Percentiles rank a stretch among this genome's conserved stretches.
These are phyloP conservation scores for Lippia alba DNA, from an alignment of 305 asterid species.

Conservation along the genomic window DNA sequence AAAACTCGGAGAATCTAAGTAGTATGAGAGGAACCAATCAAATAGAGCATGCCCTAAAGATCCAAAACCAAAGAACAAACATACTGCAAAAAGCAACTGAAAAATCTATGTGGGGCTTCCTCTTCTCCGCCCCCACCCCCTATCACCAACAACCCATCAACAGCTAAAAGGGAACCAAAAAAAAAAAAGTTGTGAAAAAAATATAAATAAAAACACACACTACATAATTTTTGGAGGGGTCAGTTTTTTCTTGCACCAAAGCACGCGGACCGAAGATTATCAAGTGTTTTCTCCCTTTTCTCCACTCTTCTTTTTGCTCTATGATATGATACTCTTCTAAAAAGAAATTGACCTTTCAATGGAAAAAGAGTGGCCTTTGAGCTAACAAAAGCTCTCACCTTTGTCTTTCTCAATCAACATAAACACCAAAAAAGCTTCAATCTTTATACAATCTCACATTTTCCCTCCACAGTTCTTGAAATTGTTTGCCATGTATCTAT, in stretches of 20 bases:
- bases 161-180: conserved; percentile 46
- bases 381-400: conserved; percentile 44
- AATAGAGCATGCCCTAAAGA: conserved; percentile 69
- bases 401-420: conserved; percentile 52
- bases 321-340: conserved; percentile 28
- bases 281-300: conserved; percentile 45
- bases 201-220: conserved; percentile 26
- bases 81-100: conserved; percentile 69
- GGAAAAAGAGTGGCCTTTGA: conserved; percentile 54
- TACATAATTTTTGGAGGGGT: conserved; percentile 57
- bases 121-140: conserved; percentile 39
- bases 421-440: conserved; percentile 40
- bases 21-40: conserved; percentile 54
- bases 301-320: conserved; percentile 17
- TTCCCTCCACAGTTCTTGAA: conserved; percentile 24
- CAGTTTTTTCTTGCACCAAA: conserved; percentile 59
- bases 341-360: conserved; percentile 89
- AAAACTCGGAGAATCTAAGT: conserved; percentile 45
- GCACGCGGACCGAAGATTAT: conserved; percentile 88
- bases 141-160: conserved; percentile 59
- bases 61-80: conserved; percentile 86
- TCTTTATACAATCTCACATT: conserved; percentile 7
- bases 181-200: neutral
- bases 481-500: neutral
- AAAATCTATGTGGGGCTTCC: conserved; percentile 84